Percentiles rank a stretch among this genome's conserved stretches.
phyloP scores from a whole-genome alignment of 1,284 basidiomycete species.

The Termitomyces sp. region DNA sequence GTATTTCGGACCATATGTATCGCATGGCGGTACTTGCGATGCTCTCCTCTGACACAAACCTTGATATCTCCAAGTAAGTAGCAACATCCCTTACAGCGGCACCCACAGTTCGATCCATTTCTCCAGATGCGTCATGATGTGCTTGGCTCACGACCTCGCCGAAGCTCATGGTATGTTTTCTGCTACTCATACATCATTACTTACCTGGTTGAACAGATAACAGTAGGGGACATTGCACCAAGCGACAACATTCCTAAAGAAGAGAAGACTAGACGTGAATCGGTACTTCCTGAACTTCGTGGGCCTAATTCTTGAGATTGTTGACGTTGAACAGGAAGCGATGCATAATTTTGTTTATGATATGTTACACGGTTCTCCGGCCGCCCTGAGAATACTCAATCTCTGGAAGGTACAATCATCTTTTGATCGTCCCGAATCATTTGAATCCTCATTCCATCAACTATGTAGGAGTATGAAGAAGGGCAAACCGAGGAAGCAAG shows the following conservation, averaged over 20 bases:
- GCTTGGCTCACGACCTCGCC: conserved; percentile 91
- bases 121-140: conserved; percentile 82
- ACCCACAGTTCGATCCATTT: not conserved
- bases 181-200: not conserved
- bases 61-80: conserved; percentile 74
- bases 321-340: conserved; percentile 59
- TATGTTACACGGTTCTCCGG: conserved; percentile 81
- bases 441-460: not conserved
- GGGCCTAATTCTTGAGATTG: not conserved
- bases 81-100: not conserved
- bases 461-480: conserved; percentile 82
- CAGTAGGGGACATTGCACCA: conserved; percentile 93
- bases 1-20: conserved; percentile 97
- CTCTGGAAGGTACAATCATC: conserved; percentile 62
- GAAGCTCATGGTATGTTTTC: conserved; percentile 76
- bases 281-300: conserved; percentile 30
- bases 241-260: conserved; percentile 79
- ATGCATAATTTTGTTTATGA: conserved; percentile 89
- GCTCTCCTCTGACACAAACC: conserved; percentile 63
- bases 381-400: conserved; percentile 70
- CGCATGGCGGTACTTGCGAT: conserved; percentile 92
- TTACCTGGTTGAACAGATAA: not conserved
- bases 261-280: conserved; percentile 78
- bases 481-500: conserved; percentile 77
- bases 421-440: not conserved